Conservation (phyloP, 495 filamentous ascomycete species). For the Ramalina intermedia region DNA sequence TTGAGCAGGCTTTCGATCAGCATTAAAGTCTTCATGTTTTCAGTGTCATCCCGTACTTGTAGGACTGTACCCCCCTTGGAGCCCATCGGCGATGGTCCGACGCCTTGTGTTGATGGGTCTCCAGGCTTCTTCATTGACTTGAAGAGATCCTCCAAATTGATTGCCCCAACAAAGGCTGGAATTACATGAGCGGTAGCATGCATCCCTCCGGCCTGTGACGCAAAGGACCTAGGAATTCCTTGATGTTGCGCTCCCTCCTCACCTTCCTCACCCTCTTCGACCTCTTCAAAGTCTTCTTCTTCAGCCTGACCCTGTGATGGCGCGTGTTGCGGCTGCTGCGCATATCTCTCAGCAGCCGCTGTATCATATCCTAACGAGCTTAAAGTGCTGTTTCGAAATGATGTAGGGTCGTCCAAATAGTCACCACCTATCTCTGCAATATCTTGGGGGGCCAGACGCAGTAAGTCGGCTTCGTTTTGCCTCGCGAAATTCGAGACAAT, state of each 20-base stretch:
- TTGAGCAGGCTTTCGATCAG: slow-evolving; percentile 22
- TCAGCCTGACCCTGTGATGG: slow-evolving; percentile 7
- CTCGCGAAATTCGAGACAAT: slow-evolving; percentile 45
- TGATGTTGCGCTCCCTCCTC: slow-evolving; percentile 14
- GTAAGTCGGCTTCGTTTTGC: slow-evolving; percentile 53
- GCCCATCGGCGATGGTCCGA: neutral
- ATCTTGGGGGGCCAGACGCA: slow-evolving; percentile 65
- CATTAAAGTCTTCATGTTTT: slow-evolving; percentile 19
- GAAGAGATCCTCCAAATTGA: neutral
- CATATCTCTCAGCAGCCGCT: slow-evolving; percentile 17
- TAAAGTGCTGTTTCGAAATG: slow-evolving; percentile 24
- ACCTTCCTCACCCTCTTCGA: slow-evolving; percentile 26
- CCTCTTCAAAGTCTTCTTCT: slow-evolving; percentile 16
- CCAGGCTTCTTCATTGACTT: neutral
- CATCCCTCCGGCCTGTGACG: no score
- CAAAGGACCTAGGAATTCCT: neutral
- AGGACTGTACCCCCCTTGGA: neutral
- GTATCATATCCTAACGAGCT: slow-evolving; percentile 57
- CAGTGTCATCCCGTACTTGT: slow-evolving; percentile 12
- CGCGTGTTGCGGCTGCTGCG: no score
- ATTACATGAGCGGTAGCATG: no score
- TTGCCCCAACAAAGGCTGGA: no score
- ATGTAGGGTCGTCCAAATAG: slow-evolving; percentile 48
- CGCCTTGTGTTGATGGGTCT: neutral
- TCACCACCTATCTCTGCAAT: slow-evolving; percentile 64